Evolutionary conservation across 495 filamentous ascomycete species (phyloP), one percentile per base, ranked within the genome.

Genomic region (Penicillium diatomitis): DNA sequence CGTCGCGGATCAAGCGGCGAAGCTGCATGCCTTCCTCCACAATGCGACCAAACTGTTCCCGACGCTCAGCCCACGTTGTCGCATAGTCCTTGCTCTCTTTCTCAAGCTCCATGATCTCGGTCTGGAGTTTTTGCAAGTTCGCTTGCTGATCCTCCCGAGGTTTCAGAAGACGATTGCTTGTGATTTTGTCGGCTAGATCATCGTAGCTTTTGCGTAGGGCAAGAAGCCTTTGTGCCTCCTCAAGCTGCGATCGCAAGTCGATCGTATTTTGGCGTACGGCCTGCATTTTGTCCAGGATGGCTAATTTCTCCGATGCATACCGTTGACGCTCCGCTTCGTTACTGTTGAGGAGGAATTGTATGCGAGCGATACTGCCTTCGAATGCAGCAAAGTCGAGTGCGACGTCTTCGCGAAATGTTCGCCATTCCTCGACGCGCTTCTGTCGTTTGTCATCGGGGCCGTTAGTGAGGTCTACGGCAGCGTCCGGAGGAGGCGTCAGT

Each of bases 321-420:
- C 89, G 83, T 55, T 88, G 80, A 20, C 95, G 83, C 66, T 99
- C 92, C 39, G 77, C 78, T 46, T 76, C 76, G 66, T 97, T 96
- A 60, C 87, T 92, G 2, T 78, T 84, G 12, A 83, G 74, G 3
- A 96, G 79, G 58, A 95, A 85, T 57, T 97, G 92, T 35, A 96
- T 84, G 44, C 92, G 88, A 30, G 84, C 79, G 54, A 97, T 85
- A 64, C 81, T 86, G 62, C 80, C 84, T 65, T 95, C 88, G 63
- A 97, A 90, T 36, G 86, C 83, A 12, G 86, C 85, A 58, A 97
- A 92, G 69, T 99, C 92, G 44, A 96, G 78, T 1, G 86, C 78
- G 10, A 91, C 78, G 57, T 96, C 91, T 55, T 94, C 85, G 35
- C 80, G 82, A 56, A 87, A 83, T 52, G 75, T 79, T 47, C 65